These are phyloP conservation scores for Plasmodium coatneyi DNA, from an alignment of 169 alveolate genomes.

Conservation along the genomic window DNA sequence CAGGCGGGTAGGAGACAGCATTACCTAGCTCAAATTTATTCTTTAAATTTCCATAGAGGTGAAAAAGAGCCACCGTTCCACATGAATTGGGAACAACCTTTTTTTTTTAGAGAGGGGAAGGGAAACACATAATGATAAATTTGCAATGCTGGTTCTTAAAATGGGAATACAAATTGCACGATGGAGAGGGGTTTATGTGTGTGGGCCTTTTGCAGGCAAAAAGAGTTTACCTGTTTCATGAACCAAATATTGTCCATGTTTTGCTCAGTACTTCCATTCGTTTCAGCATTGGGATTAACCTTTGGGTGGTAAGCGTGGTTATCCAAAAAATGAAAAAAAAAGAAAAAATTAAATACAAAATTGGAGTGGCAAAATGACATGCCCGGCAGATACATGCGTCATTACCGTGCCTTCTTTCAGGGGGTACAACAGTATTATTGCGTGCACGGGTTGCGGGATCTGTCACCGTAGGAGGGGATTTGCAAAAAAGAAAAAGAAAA, in stretches of 20 bases:
- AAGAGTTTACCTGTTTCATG: slow-evolving; percentile 53
- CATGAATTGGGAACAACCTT: slow-evolving; percentile 48
- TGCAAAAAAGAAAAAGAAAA: not conserved
- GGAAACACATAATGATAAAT: not conserved
- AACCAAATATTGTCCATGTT: slow-evolving; percentile 23
- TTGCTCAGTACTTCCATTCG: not conserved
- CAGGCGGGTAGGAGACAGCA: not conserved
- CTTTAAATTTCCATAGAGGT: slow-evolving; percentile 27
- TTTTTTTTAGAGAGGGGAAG: not conserved
- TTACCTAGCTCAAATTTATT: slow-evolving; percentile 35
- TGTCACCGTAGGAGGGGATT: not conserved
- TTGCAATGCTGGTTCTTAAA: not conserved
- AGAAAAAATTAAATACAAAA: slow-evolving; percentile 5
- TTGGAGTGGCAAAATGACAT: not conserved
- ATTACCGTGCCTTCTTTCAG: slow-evolving; percentile 1
- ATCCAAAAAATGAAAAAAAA: slow-evolving; percentile 1
- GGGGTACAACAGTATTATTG: slow-evolving; percentile 57
- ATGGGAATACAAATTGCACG: not conserved
- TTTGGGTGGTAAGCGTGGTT: not conserved
- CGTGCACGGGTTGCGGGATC: slow-evolving; percentile 70
- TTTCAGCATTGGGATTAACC: not conserved
- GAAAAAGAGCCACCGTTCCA: slow-evolving; percentile 66
- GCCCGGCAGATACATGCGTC: not conserved
- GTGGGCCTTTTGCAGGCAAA: not conserved
- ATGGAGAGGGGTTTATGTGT: not conserved